Conservation (phyloP, 306 rosid genomes). For the Glycyrrhiza uralensis region DNA sequence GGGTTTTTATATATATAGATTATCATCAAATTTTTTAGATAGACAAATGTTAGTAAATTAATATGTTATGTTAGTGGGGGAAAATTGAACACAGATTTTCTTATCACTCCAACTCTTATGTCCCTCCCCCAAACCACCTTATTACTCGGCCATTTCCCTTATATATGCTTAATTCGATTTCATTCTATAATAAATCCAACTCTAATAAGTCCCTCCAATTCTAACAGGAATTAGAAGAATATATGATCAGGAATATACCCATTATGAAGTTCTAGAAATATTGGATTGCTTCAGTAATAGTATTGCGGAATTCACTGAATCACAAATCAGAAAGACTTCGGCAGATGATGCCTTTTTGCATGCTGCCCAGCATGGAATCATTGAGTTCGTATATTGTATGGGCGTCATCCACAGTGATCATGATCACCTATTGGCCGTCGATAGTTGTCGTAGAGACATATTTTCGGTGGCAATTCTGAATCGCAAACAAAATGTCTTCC, state of each 20-base stretch:
- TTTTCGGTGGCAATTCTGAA: slow-evolving; percentile 12
- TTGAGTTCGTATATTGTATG: slow-evolving; percentile 5
- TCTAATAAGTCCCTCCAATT: background rate
- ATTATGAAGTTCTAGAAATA: background rate
- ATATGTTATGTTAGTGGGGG: no score
- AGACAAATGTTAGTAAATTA: no score
- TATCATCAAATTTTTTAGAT: no score
- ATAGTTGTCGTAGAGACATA: slow-evolving; percentile 7
- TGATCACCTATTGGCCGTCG: background rate
- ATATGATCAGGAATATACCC: background rate
- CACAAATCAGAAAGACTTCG: background rate
- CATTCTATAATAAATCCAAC: no score
- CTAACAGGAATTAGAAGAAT: background rate
- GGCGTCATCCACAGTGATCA: no score
- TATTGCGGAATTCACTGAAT: background rate
- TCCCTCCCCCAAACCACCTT: no score
- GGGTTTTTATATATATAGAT: no score
- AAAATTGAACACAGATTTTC: no score
- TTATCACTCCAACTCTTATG: no score
- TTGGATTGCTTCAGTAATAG: background rate
- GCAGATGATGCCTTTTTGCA: background rate
- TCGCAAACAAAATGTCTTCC: background rate
- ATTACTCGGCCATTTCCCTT: no score
- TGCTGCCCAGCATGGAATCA: slow-evolving; percentile 5
- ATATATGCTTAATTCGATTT: no score